phyloP scores from a whole-genome alignment of 2,329 filamentous ascomycete species.

The Aspergillus nomiae region DNA sequence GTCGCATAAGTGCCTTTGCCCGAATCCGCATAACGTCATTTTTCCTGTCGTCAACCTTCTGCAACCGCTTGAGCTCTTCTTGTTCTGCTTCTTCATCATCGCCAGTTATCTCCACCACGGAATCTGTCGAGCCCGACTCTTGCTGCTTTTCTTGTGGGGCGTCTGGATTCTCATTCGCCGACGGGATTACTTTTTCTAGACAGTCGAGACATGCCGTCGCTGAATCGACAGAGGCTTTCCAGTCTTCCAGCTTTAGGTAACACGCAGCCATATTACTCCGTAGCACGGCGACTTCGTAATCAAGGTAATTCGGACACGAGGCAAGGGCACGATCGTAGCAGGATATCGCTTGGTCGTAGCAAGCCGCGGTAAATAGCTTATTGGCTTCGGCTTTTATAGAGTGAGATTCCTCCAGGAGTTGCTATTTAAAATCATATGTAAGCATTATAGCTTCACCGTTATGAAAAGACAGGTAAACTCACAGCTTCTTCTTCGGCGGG shows the following conservation, averaged over 20 bases:
- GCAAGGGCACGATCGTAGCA: conserved; percentile 80
- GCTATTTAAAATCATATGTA: conserved; percentile 44
- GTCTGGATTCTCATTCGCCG: conserved; percentile 25
- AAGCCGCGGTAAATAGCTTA: conserved; percentile 69
- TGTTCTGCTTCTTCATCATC: conserved; percentile 43
- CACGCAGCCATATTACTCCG: conserved; percentile 88
- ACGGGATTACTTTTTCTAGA: conserved; percentile 64
- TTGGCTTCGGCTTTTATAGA: conserved; percentile 76
- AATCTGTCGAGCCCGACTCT: conserved; percentile 15
- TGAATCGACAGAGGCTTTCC: conserved; percentile 76
- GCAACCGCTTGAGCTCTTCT: conserved; percentile 45
- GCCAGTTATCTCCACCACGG: conserved; percentile 54
- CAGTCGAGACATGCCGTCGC: conserved; percentile 73
- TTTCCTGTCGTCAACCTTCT: conserved; percentile 48
- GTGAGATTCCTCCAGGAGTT: conserved; percentile 71
- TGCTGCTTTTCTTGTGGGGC: conserved; percentile 18
- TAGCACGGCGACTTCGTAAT: conserved; percentile 85
- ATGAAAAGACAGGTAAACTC: conserved; percentile 21
- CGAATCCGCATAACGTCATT: conserved; percentile 75
- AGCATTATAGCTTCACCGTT: conserved; percentile 5
- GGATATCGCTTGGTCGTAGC: conserved; percentile 76
- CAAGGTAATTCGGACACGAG: conserved; percentile 78
- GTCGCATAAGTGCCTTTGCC: conserved; percentile 78
- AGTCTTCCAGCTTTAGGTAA: conserved; percentile 79
- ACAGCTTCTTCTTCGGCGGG: conserved; percentile 51